Conservation (phyloP, 345 rosid genomes). For the Citrus medica region DNA sequence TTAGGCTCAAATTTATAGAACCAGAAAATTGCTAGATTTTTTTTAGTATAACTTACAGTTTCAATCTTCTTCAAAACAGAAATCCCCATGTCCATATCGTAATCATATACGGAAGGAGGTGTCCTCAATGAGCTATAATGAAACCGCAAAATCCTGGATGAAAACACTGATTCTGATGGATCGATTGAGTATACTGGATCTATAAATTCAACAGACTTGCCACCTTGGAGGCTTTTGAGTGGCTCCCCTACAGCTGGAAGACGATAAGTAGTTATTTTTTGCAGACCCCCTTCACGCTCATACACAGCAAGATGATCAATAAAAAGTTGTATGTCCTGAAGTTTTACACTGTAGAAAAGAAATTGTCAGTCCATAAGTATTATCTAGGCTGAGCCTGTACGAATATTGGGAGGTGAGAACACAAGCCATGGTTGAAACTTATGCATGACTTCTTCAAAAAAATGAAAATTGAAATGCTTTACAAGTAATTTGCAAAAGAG, state of each 20-base stretch:
- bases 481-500: conserved; percentile 1
- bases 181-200: conserved; percentile 71
- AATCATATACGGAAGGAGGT: conserved; percentile 75
- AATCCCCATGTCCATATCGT: conserved; percentile 70
- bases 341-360: conserved; percentile 56
- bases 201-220: conserved; percentile 59
- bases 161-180: conserved; percentile 49
- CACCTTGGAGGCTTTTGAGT: conserved; percentile 56
- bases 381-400: conserved; percentile 1
- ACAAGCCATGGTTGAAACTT: background rate
- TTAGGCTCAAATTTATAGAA: background rate
- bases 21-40: background rate
- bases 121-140: conserved; percentile 79
- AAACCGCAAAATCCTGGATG: conserved; percentile 70
- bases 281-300: conserved; percentile 82
- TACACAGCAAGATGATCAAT: conserved; percentile 67
- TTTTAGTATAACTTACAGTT: conserved; percentile 44
- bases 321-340: conserved; percentile 75
- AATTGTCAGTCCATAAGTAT: conserved; percentile 7
- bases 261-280: conserved; percentile 51
- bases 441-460: background rate
- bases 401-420: background rate
- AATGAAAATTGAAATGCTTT: background rate
- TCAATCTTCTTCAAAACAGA: conserved; percentile 81
- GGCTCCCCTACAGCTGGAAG: conserved; percentile 77